Base-by-base conservation (phyloP, 116 monocot genomes). In the Dioscorea cayenensis region DNA sequence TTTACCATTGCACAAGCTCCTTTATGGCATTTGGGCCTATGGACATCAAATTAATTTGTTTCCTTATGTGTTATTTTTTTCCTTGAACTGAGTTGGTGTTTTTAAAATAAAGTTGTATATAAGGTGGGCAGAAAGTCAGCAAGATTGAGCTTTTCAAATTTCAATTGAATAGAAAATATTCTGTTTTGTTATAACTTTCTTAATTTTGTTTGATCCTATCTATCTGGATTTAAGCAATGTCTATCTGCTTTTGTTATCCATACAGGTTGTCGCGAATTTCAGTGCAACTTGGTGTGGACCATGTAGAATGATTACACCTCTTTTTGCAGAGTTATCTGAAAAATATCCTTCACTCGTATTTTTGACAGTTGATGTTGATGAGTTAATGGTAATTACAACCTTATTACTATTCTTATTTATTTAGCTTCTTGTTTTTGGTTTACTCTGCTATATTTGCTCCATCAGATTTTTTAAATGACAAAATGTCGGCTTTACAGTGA, bases 281-380 rank as follows among this genome's bases (percentile, higher is more conserved):
- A 95, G 91, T 79, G 95, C 95, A 63, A 64, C 78, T 60, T 95
- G 95, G 91, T 95, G 95, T 77, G 91, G 91, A 0, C 95, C 95
- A 65, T 95, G 95, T 70, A 84, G 80, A 77, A 64, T 82, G 55
- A 55, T 55, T 55, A 55, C 55, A 14, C 14, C 55, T n/a, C 55
- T 55, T 5, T 95, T 79, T 72, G 72, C 71, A 68, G 88, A 91
- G 66, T 66, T 95, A 43, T 95, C 95, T 19, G 73, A 84, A 71
- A 88, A 90, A 71, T 83, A 86, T 66, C 80, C 86, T 69, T 84
- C 88, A 18, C 78, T 95, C 17, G 66, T 81, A 72, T 95, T 95
- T 77, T 70, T 95, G 38, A 76, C 82, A 17, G 49, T 95, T 19
- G 95, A 95, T 55, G 91, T 95, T 49, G 95, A 95, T 63, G 84